A percentile compares a stretch with the other conserved stretches of the same genome.
Conservation (phyloP, 1,139 yeast genomes). For the Zygosaccharomyces pseudobailii region DNA sequence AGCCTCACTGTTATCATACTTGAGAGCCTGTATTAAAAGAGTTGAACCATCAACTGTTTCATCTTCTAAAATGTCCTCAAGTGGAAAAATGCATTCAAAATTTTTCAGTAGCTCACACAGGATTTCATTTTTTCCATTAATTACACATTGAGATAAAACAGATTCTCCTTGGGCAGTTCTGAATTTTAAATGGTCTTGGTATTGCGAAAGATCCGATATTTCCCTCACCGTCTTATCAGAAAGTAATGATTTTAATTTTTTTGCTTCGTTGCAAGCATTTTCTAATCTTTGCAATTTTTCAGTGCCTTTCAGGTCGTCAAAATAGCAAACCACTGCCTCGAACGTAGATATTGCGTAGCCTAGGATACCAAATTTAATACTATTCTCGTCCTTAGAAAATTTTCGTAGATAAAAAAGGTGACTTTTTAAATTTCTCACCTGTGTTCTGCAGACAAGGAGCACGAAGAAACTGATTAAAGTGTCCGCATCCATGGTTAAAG, state of each 20-base stretch:
- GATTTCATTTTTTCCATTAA: slow-evolving; percentile 40
- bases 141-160: slow-evolving; percentile 50
- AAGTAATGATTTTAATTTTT: slow-evolving; percentile 9
- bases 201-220: slow-evolving; percentile 5
- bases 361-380: slow-evolving; percentile 44
- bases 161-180: slow-evolving; percentile 67
- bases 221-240: slow-evolving; percentile 34
- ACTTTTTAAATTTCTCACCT: slow-evolving; percentile 52
- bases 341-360: slow-evolving; percentile 72
- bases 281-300: slow-evolving; percentile 6
- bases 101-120: slow-evolving; percentile 44
- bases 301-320: slow-evolving; percentile 14
- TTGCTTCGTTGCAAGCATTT: slow-evolving; percentile 7
- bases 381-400: slow-evolving; percentile 49
- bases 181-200: slow-evolving; percentile 34
- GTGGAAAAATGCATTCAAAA: slow-evolving; percentile 47
- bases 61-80: slow-evolving; percentile 67
- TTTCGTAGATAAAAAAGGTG: slow-evolving; percentile 62
- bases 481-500: slow-evolving; percentile 64
- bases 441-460: slow-evolving; percentile 64
- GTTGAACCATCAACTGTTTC: slow-evolving; percentile 50
- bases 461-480: slow-evolving; percentile 68
- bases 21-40: slow-evolving; percentile 57
- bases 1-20: slow-evolving; percentile 47
- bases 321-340: slow-evolving; percentile 73